phyloP scores from a whole-genome alignment of 2,329 filamentous ascomycete genomes.

The Tolypocladium paradoxum region DNA sequence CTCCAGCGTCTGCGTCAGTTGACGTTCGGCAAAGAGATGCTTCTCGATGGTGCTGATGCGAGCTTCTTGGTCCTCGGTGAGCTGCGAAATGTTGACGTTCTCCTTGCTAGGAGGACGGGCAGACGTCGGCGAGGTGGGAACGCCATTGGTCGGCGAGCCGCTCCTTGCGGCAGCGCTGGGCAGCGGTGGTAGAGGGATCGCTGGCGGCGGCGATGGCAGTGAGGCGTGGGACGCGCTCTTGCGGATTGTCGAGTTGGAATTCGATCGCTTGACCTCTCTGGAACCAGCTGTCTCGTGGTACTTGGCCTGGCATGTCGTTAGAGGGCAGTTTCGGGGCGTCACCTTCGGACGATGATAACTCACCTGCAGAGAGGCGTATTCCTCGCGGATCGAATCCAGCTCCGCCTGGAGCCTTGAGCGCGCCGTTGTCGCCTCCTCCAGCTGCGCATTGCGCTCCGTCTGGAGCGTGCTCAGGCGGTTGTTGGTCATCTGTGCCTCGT shows the following conservation, averaged over 20 bases:
- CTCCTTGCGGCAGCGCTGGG: constrained; percentile 46
- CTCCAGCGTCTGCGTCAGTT: constrained; percentile 88
- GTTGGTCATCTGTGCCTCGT: constrained; percentile 75
- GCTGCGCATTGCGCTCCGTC: constrained; percentile 59
- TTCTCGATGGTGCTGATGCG: constrained; percentile 95
- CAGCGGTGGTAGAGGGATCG: constrained; percentile 88
- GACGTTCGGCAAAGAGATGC: constrained; percentile 89
- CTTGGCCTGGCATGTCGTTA: constrained; percentile 36
- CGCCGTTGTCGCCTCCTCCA: constrained; percentile 67
- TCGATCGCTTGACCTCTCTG: constrained; percentile 43
- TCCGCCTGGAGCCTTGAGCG: constrained; percentile 55
- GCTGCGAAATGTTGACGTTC: constrained; percentile 53
- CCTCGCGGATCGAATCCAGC: constrained; percentile 54
- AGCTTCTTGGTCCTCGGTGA: constrained; percentile 89
- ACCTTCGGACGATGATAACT: constrained; percentile 15
- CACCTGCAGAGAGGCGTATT: constrained; percentile 71
- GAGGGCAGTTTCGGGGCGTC: neutral
- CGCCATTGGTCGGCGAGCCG: constrained; percentile 31
- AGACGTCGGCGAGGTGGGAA: constrained; percentile 42
- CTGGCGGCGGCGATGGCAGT: constrained; percentile 85
- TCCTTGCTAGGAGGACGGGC: constrained; percentile 76
- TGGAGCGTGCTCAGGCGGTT: constrained; percentile 79
- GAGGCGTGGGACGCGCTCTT: constrained; percentile 78
- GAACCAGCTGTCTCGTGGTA: constrained; percentile 38
- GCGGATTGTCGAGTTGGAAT: constrained; percentile 61